Conservation (phyloP, 331 rosid genomes). For the Telfairia occidentalis region DNA sequence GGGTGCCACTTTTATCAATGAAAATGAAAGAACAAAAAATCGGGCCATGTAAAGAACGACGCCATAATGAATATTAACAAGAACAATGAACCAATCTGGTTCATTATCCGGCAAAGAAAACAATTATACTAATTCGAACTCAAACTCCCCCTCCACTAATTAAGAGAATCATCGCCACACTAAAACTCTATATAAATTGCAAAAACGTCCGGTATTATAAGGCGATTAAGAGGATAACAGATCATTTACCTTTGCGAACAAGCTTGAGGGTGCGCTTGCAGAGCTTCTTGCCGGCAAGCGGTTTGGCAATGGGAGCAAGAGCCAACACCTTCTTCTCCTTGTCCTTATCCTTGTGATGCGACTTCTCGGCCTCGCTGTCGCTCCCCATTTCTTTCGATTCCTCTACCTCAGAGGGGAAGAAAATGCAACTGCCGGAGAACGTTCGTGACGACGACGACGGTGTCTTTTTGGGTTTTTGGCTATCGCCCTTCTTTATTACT, state of each 20-base stretch:
- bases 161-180: background rate
- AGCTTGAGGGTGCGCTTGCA: conserved; percentile 81
- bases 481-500: background rate
- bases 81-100: background rate
- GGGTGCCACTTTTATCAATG: background rate
- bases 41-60: background rate
- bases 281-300: conserved; percentile 91
- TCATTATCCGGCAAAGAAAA: background rate
- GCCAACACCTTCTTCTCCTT: conserved; percentile 58
- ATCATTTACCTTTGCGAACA: conserved; percentile 60
- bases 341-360: conserved; percentile 68
- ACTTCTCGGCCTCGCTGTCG: conserved; percentile 66
- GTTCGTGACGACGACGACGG: background rate
- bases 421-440: background rate
- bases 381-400: conserved; percentile 52
- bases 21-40: background rate
- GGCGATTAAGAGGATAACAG: background rate
- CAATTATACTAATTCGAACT: background rate
- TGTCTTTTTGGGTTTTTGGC: background rate
- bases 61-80: background rate
- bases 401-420: background rate
- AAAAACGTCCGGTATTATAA: background rate
- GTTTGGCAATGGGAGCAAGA: conserved; percentile 78
- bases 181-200: background rate
- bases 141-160: background rate